phyloP scores from a whole-genome alignment of 2,329 filamentous ascomycete genomes.

The Colletotrichum viniferum region DNA sequence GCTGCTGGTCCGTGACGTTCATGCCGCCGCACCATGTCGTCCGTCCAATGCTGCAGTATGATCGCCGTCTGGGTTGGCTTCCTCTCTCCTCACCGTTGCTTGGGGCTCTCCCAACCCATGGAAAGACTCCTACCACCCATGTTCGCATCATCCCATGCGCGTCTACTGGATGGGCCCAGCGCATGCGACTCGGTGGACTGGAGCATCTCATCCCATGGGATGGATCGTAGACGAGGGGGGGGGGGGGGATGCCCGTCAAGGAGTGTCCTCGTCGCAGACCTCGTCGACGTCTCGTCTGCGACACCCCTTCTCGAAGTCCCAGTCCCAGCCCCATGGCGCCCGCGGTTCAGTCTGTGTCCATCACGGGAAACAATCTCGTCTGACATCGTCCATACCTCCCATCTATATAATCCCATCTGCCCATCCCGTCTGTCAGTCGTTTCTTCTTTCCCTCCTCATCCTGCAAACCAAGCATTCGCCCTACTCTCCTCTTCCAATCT shows the following conservation, averaged over 20 bases:
- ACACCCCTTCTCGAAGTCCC: neutral
- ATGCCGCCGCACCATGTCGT: slow-evolving; percentile 17
- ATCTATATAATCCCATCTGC: slow-evolving; percentile 6
- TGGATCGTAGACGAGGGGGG: neutral
- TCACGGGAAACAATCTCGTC: slow-evolving; percentile 2
- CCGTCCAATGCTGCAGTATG: slow-evolving; percentile 13
- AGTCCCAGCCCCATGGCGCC: neutral
- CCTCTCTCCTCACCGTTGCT: neutral
- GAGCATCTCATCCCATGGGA: neutral
- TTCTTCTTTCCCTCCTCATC: slow-evolving; percentile 20
- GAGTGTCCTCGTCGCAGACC: slow-evolving; percentile 11
- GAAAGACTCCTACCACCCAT: neutral
- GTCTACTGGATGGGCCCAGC: neutral
- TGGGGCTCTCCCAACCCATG: neutral
- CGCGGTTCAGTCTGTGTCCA: neutral
- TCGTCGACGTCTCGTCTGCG: slow-evolving; percentile 1
- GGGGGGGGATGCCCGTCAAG: neutral
- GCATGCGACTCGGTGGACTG: neutral
- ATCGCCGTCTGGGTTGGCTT: slow-evolving; percentile 15
- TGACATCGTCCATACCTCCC: neutral
- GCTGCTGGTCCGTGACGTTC: slow-evolving; percentile 8
- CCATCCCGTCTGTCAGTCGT: neutral
- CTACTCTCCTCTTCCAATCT: slow-evolving; percentile 31
- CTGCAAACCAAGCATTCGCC: slow-evolving; percentile 24
- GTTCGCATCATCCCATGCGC: neutral